Percentiles rank a stretch among this genome's conserved stretches.
Conservation (phyloP, 208 protist genomes). For the Acanthamoeba healyi region DNA sequence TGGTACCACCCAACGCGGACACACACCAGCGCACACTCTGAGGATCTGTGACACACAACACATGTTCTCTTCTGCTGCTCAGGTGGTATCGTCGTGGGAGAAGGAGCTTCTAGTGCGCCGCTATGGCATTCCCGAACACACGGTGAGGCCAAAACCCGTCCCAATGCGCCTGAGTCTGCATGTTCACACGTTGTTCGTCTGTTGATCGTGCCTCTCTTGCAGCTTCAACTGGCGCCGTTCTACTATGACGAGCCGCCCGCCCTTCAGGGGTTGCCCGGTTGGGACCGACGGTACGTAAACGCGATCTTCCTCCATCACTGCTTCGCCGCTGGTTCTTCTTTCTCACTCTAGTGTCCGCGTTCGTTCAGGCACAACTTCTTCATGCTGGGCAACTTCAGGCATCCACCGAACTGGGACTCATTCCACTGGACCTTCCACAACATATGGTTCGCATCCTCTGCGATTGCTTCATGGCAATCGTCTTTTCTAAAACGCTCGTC, state of each 20-base stretch:
- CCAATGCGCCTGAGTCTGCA: background rate
- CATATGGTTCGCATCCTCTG: slow-evolving; percentile 11
- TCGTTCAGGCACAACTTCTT: slow-evolving; percentile 42
- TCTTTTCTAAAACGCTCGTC: background rate
- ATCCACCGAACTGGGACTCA: slow-evolving; percentile 44
- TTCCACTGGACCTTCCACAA: slow-evolving; percentile 58
- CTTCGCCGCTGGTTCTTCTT: too few species aligned
- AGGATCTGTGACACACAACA: too few species aligned
- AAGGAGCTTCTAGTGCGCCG: background rate
- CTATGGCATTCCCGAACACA: background rate
- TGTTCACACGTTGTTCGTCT: background rate
- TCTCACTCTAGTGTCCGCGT: too few species aligned
- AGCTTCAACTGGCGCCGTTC: slow-evolving; percentile 22
- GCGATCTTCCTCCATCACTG: background rate
- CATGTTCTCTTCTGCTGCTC: background rate
- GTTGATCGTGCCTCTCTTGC: background rate
- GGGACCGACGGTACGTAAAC: background rate
- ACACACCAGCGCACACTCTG: too few species aligned
- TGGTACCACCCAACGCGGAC: too few species aligned
- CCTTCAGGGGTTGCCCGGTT: background rate
- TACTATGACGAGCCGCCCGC: slow-evolving; percentile 4
- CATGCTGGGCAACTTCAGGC: slow-evolving; percentile 62
- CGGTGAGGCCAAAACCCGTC: too few species aligned
- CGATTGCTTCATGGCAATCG: background rate
- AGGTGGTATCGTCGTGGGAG: slow-evolving; percentile 37